Evolutionary conservation across 2,329 filamentous ascomycete species (phyloP), one percentile per base, ranked within the genome.

Genomic region (Penicillium sp.): DNA sequence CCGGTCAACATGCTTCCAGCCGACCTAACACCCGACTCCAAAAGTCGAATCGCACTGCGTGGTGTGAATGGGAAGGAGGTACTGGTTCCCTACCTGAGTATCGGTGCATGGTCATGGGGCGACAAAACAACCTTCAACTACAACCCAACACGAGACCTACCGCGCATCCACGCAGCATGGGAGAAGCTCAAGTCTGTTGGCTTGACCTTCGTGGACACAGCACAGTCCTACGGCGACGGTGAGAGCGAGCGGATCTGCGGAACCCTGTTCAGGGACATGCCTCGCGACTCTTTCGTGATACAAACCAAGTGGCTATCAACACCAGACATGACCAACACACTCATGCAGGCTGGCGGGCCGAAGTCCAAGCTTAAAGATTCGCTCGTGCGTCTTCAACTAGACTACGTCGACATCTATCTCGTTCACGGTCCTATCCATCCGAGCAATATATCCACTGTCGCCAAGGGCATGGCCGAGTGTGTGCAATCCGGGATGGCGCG

Each of bases 371-470:
- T 78, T 25, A 65, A 70, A 47, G 67, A 67, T 16, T 75, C 74
- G 21, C 62, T 79, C 9, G 56, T 70, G 41, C 63, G 72, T 12
- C 67, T 78, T 39, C 68, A 70, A 0, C 60, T 80, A 6, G 70
- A 77, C 6, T 75, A 73, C 53, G 66, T 77, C 15, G 75, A 77
- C 53, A 67, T 75, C 44, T 76, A 74, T 50, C 66, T 77, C 9
- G 72, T 78, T 2, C 75, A 79, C 50, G 77, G 77, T 16, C 78
- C 72, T 3, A 71, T 76, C 6, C 77, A 79, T 55, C 56, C 70
- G 12, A 71, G 71, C 52, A 67, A 64, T 35, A 74, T 78, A 57
- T 66, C 69, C 18, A 70, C 62, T 8, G 69, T 77, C 8, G 76
- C 76, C 4, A 69, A 75, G 50, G 73, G 72, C 1, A 56, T 79